phyloP scores from a whole-genome alignment of 805 yeast genomes.

The Wickerhamomyces chaumierensis region DNA sequence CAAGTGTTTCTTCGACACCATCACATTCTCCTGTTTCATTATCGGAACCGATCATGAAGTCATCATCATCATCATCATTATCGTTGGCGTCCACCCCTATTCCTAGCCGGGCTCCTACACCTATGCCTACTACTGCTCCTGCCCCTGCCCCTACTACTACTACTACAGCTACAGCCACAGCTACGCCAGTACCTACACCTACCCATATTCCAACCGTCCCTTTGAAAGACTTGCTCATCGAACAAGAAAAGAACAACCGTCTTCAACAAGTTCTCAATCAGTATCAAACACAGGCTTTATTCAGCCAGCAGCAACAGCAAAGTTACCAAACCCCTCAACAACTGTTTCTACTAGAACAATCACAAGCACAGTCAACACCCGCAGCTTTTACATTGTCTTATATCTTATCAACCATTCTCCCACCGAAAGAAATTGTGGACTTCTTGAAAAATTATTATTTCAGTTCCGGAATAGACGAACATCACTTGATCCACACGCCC shows the following conservation, averaged over 20 bases:
- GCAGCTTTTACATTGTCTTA: too few species aligned
- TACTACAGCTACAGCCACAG: too few species aligned
- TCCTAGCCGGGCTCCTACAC: too few species aligned
- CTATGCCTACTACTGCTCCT: background rate
- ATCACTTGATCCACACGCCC: constrained; percentile 2
- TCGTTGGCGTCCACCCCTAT: too few species aligned
- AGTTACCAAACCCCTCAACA: constrained; percentile 2
- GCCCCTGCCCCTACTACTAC: background rate
- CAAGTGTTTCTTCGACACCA: too few species aligned
- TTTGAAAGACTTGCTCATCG: constrained; percentile 1
- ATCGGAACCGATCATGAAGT: too few species aligned
- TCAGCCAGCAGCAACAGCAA: constrained; percentile 1
- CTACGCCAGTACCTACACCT: too few species aligned
- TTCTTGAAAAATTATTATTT: constrained; percentile 10
- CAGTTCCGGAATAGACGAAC: constrained; percentile 4
- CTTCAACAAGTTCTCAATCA: constrained; percentile 7
- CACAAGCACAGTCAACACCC: too few species aligned
- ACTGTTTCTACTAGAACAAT: too few species aligned
- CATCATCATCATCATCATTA: too few species aligned
- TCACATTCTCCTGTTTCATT: too few species aligned
- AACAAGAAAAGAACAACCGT: constrained; percentile 3
- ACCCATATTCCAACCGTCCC: background rate
- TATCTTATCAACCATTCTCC: constrained; percentile 4
- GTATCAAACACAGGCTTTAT: constrained; percentile 1
- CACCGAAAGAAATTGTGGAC: constrained; percentile 7